Conservation (phyloP, 441 rosid genomes). For the Rhodomyrtus psidioides region DNA sequence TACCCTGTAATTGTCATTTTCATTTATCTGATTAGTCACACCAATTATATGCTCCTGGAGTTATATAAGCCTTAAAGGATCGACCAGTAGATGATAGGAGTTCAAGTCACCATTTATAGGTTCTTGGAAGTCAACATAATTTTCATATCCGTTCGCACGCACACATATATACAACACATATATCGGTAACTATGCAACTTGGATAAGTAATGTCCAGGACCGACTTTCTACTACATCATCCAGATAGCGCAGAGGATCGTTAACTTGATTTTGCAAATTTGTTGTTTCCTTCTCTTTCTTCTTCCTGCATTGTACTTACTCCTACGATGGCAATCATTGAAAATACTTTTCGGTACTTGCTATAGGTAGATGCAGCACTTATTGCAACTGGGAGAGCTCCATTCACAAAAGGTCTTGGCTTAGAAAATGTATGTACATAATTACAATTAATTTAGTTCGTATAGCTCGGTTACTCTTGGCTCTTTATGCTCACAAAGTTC, state of each 20-base stretch:
- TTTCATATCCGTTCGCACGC: neutral
- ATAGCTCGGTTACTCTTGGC: neutral
- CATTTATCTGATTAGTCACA: neutral
- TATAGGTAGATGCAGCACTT: conserved; percentile 89
- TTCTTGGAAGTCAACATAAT: neutral
- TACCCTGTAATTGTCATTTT: neutral
- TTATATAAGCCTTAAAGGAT: neutral
- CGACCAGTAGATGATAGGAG: neutral
- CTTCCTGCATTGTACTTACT: neutral
- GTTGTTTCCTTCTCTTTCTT: neutral
- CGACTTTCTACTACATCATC: neutral
- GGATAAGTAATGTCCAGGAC: neutral
- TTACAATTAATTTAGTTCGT: neutral
- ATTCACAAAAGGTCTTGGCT: conserved; percentile 87
- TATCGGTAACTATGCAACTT: neutral
- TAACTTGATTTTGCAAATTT: neutral
- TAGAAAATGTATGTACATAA: conserved; percentile 58
- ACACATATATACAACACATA: neutral
- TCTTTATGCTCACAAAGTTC: neutral
- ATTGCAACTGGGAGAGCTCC: conserved; percentile 99
- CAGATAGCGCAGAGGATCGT: neutral
- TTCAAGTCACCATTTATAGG: neutral
- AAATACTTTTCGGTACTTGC: conserved; percentile 8
- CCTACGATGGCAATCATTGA: neutral
- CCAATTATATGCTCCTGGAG: neutral